phyloP scores from a whole-genome alignment of 148 eudicot species.

The Nyssa sinensis region DNA sequence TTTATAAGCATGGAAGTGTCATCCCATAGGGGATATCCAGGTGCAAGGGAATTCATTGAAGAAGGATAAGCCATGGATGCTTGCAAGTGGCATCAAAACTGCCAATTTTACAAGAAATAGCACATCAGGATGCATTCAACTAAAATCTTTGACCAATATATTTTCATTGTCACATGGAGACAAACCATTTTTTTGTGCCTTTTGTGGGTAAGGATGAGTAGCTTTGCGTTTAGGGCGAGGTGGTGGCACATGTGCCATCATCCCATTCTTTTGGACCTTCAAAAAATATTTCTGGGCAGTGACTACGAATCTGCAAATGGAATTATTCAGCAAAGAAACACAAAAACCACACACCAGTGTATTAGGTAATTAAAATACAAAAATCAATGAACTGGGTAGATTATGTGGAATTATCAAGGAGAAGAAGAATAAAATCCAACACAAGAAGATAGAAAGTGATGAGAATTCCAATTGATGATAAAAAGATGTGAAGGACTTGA shows the following conservation, averaged over 20 bases:
- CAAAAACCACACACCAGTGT: neutral
- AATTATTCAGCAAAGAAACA: conserved; percentile 9
- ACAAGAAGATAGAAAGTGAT: neutral
- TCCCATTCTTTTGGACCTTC: conserved; percentile 91
- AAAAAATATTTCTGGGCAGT: conserved; percentile 94
- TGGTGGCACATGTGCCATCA: conserved; percentile 87
- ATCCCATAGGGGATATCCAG: conserved; percentile 72
- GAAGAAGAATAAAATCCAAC: neutral
- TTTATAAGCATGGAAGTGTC: conserved; percentile 57
- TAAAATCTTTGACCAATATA: neutral
- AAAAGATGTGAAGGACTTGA: neutral
- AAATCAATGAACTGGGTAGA: neutral
- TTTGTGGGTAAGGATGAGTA: conserved; percentile 93
- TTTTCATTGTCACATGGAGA: conserved; percentile 2
- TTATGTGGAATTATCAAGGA: neutral
- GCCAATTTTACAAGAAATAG: conserved; percentile 16
- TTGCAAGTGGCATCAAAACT: conserved; percentile 54
- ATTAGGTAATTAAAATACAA: neutral
- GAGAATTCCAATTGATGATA: too few species aligned
- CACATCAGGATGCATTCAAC: conserved; percentile 19
- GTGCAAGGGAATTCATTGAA: conserved; percentile 53
- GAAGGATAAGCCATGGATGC: conserved; percentile 60
- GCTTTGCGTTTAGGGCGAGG: conserved; percentile 97
- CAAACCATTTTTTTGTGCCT: conserved; percentile 84
- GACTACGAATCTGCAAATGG: conserved; percentile 71